Conservation (phyloP, 352 stramenopile species). For the Aphanomyces astaci region DNA sequence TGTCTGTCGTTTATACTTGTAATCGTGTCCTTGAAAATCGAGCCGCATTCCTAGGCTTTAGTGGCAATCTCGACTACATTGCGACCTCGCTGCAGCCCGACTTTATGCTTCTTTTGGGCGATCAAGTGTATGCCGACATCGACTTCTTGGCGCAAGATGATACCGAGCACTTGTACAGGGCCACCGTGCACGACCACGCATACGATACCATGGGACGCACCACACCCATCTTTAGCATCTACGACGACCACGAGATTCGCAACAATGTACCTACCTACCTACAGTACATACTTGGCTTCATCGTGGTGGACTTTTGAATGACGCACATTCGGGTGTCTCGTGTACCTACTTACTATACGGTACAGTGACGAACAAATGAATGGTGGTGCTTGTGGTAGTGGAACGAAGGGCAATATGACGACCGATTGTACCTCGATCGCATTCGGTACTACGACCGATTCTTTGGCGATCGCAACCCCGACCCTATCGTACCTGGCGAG, state of each 20-base stretch:
- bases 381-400: too few relatives aligned
- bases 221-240: constrained; percentile 13
- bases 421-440: constrained; percentile 3
- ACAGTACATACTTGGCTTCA: too few relatives aligned
- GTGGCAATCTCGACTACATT: constrained; percentile 13
- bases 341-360: too few relatives aligned
- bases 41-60: background rate
- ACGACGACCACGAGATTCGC: constrained; percentile 18
- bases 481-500: background rate
- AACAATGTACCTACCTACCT: background rate
- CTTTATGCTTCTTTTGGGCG: constrained; percentile 17
- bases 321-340: too few relatives aligned
- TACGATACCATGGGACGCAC: background rate
- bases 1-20: background rate
- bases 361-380: too few relatives aligned
- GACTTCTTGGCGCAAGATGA: background rate
- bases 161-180: background rate
- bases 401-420: background rate
- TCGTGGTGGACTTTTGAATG: too few relatives aligned
- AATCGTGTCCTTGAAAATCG: background rate
- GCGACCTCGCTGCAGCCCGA: background rate
- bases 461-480: constrained; percentile 14
- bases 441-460: background rate
- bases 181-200: background rate
- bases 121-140: constrained; percentile 16